Evolutionary conservation across 805 yeast species (phyloP).

Genomic region (Saturnispora hagleri): DNA sequence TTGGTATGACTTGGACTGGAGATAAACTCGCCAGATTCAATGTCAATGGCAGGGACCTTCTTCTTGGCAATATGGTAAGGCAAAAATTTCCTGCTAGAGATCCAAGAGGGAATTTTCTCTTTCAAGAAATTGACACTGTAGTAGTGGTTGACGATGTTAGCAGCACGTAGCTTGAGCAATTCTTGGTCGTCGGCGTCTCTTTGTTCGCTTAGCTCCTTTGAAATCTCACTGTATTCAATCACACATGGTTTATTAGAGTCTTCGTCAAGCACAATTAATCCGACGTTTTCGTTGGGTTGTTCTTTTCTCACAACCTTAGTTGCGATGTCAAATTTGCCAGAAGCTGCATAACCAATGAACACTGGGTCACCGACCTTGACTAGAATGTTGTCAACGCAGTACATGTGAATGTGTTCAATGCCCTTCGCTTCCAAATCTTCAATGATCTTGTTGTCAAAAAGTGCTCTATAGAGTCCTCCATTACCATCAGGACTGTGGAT

Average conservation of each 20-base stretch:
- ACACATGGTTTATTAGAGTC: slow-evolving; percentile 65
- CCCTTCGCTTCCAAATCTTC: slow-evolving; percentile 60
- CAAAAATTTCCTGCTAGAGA: slow-evolving; percentile 48
- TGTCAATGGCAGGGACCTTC: slow-evolving; percentile 55
- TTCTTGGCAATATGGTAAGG: slow-evolving; percentile 96
- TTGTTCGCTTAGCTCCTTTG: slow-evolving; percentile 54
- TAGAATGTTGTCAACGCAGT: slow-evolving; percentile 90
- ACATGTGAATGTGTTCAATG: slow-evolving; percentile 87
- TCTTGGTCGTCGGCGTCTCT: slow-evolving; percentile 41
- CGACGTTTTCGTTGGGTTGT: slow-evolving; percentile 81
- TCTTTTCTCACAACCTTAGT: slow-evolving; percentile 94
- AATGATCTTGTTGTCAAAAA: slow-evolving; percentile 52
- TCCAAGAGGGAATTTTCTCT: slow-evolving; percentile 59
- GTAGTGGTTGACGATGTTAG: slow-evolving; percentile 95
- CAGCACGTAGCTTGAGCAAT: slow-evolving; percentile 70
- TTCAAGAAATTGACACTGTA: slow-evolving; percentile 72
- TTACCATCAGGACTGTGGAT: slow-evolving; percentile 96
- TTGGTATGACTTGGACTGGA: slow-evolving; percentile 68
- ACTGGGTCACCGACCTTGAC: slow-evolving; percentile 92
- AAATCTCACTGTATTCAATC: slow-evolving; percentile 89
- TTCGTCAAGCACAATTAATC: slow-evolving; percentile 70
- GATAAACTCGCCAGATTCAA: slow-evolving; percentile 32
- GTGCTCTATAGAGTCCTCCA: slow-evolving; percentile 90
- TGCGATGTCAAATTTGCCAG: slow-evolving; percentile 60
- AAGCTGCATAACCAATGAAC: slow-evolving; percentile 76